These are phyloP conservation scores for Pyrenochaeta sp. DNA, from an alignment of 2,329 filamentous ascomycete species.

Conservation along the genomic window DNA sequence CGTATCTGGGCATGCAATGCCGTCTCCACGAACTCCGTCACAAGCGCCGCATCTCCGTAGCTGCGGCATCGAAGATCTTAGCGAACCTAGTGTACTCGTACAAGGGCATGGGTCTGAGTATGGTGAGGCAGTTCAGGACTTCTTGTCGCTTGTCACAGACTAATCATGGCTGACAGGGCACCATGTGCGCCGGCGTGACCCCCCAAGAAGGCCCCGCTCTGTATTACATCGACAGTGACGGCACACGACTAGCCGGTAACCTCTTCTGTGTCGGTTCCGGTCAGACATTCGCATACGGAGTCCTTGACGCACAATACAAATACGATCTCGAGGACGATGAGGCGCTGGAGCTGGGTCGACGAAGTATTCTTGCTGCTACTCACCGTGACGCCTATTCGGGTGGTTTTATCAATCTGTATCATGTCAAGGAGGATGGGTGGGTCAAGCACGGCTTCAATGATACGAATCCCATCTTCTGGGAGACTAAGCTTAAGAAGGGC, in stretches of 20 bases:
- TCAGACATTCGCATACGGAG: slow-evolving; percentile 98
- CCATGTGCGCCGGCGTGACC: slow-evolving; percentile 98
- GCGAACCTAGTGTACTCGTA: slow-evolving; percentile 98
- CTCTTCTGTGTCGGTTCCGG: slow-evolving; percentile 98
- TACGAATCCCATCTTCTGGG: slow-evolving; percentile 99
- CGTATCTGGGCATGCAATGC: slow-evolving; percentile 98
- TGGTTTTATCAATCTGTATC: slow-evolving; percentile 98
- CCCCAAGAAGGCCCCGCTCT: slow-evolving; percentile 94
- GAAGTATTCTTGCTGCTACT: slow-evolving; percentile 94
- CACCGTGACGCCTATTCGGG: slow-evolving; percentile 99
- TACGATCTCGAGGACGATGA: slow-evolving; percentile 90
- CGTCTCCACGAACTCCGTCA: slow-evolving; percentile 98
- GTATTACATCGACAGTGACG: slow-evolving; percentile 99
- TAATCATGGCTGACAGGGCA: slow-evolving; percentile 63
- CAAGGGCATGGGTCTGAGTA: slow-evolving; percentile 98
- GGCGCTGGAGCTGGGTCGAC: slow-evolving; percentile 86
- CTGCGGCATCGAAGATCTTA: slow-evolving; percentile 96
- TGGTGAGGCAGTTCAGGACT: slow-evolving; percentile 59
- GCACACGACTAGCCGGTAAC: slow-evolving; percentile 90
- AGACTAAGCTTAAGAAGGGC: slow-evolving; percentile 97
- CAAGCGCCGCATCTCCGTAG: slow-evolving; percentile 98
- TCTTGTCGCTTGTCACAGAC: not conserved
- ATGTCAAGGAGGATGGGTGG: slow-evolving; percentile 99
- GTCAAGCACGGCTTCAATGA: slow-evolving; percentile 98
- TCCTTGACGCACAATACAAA: slow-evolving; percentile 92